Conservation (phyloP, 1,284 basidiomycete species). For the Dichomitus squalens region DNA sequence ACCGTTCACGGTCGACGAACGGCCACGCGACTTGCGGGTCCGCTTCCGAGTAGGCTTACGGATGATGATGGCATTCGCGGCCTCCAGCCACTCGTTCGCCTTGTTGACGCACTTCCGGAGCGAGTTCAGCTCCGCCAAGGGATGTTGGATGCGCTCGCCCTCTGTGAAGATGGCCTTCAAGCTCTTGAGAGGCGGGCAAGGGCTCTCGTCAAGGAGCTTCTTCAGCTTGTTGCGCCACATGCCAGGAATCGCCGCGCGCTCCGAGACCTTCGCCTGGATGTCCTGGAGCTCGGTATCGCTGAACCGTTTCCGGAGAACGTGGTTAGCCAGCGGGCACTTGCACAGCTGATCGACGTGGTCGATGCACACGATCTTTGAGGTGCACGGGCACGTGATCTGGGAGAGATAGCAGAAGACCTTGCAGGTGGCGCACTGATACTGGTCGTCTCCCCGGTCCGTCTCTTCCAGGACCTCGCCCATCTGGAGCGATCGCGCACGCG, state of each 20-base stretch:
- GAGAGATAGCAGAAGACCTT: slow-evolving; percentile 96
- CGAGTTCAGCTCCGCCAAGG: slow-evolving; percentile 70
- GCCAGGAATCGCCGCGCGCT: slow-evolving; percentile 76
- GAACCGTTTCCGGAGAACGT: slow-evolving; percentile 79
- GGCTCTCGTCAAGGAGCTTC: slow-evolving; percentile 66
- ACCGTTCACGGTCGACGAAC: slow-evolving; percentile 39
- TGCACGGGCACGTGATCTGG: slow-evolving; percentile 84
- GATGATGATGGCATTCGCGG: slow-evolving; percentile 69
- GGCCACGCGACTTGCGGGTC: slow-evolving; percentile 62
- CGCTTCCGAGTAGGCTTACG: slow-evolving; percentile 76
- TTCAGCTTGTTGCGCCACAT: slow-evolving; percentile 76
- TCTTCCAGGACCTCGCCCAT: slow-evolving; percentile 76
- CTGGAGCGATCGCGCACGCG: slow-evolving; percentile 55
- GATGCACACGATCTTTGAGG: slow-evolving; percentile 80
- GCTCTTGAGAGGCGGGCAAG: slow-evolving; percentile 73
- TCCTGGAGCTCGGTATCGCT: slow-evolving; percentile 80
- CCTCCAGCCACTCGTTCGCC: slow-evolving; percentile 85
- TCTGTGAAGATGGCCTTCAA: slow-evolving; percentile 82
- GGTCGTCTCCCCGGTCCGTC: slow-evolving; percentile 85
- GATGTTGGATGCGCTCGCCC: slow-evolving; percentile 82
- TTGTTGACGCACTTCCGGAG: slow-evolving; percentile 80
- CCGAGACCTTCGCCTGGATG: slow-evolving; percentile 63
- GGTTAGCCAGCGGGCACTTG: slow-evolving; percentile 61
- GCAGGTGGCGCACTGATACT: slow-evolving; percentile 95
- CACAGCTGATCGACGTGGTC: slow-evolving; percentile 85